A percentile compares a stretch with the other conserved stretches of the same genome.
Conservation (phyloP, 345 rosid genomes). For the Diplotaxis tenuifolia region DNA sequence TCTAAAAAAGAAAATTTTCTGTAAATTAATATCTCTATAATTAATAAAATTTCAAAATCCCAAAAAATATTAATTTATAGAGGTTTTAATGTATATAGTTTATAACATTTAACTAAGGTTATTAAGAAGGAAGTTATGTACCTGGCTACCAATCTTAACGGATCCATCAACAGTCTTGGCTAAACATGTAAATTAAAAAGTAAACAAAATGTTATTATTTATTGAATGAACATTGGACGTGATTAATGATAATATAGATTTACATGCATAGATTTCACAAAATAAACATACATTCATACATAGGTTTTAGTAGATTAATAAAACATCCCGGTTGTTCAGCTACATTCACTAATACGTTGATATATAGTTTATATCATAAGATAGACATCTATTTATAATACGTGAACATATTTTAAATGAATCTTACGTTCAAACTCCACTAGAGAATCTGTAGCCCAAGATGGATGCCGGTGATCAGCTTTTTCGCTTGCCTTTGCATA, state of each 20-base stretch:
- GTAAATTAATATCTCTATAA: too few relatives aligned
- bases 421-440: constrained; percentile 37
- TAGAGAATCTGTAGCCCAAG: constrained; percentile 42
- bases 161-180: constrained; percentile 37
- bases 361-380: not conserved
- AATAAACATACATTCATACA: not conserved
- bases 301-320: not conserved
- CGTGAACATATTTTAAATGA: not conserved
- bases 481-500: constrained; percentile 17
- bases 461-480: constrained; percentile 10
- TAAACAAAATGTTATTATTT: not conserved
- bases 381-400: not conserved
- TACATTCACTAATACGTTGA: not conserved
- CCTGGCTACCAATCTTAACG: constrained; percentile 36
- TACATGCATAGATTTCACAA: too few relatives aligned
- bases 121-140: not conserved
- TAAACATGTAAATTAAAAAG: not conserved
- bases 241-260: too few relatives aligned
- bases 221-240: not conserved
- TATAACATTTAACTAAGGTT: not conserved
- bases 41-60: too few relatives aligned
- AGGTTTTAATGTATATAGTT: too few relatives aligned
- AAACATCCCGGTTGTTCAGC: too few relatives aligned
- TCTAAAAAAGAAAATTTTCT: too few relatives aligned
- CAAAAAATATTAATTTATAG: too few relatives aligned